Percentiles rank a stretch among this genome's conserved stretches.
Conservation (phyloP, 2,329 filamentous ascomycete genomes). For the Clonostachys sp. region DNA sequence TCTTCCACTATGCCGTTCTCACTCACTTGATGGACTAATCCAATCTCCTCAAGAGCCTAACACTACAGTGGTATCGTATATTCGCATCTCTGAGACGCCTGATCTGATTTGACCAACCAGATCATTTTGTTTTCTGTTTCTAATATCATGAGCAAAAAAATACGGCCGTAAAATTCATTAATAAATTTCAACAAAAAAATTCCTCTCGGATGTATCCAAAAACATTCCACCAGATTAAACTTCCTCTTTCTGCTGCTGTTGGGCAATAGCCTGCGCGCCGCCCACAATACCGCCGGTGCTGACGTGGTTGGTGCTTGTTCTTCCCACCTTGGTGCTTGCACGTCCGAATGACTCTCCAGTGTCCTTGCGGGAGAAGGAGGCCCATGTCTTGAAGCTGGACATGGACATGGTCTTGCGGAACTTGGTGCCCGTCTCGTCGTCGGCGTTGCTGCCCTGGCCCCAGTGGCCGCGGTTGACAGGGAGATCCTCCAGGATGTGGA, state of each 20-base stretch:
- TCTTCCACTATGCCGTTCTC: too few relatives aligned
- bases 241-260: not conserved
- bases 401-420: slow-evolving; percentile 45
- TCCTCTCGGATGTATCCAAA: too few relatives aligned
- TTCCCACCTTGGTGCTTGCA: slow-evolving; percentile 1
- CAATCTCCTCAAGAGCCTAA: too few relatives aligned
- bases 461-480: slow-evolving; percentile 44
- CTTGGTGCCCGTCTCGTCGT: slow-evolving; percentile 34
- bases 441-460: slow-evolving; percentile 34
- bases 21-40: too few relatives aligned
- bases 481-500: slow-evolving; percentile 45
- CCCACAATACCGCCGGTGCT: not conserved
- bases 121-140: too few relatives aligned
- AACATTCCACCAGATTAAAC: not conserved
- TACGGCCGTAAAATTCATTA: too few relatives aligned
- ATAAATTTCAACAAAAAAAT: too few relatives aligned
- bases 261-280: not conserved
- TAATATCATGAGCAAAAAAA: too few relatives aligned
- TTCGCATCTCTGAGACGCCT: too few relatives aligned
- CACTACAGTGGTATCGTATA: too few relatives aligned
- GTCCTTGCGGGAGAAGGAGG: slow-evolving; percentile 33
- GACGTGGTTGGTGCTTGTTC: not conserved
- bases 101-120: too few relatives aligned
- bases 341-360: slow-evolving; percentile 25
- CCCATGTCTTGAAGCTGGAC: slow-evolving; percentile 45